These are phyloP conservation scores for Nitzschia sp. DNA, from an alignment of 108 stramenopile genomes.

Conservation along the genomic window DNA sequence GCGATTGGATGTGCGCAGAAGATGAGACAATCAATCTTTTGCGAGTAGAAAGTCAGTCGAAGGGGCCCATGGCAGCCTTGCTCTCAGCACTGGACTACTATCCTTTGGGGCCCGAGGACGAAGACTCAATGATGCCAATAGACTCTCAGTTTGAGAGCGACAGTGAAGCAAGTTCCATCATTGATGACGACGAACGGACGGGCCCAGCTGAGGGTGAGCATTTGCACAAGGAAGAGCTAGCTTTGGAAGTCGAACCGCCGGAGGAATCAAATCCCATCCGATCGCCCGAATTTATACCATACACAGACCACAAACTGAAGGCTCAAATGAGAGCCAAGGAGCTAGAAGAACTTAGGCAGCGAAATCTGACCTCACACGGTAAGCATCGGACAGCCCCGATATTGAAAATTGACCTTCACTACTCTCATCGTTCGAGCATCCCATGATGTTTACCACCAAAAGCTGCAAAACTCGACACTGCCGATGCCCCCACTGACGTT, in stretches of 20 bases:
- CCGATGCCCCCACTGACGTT: neutral
- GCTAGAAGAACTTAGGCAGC: neutral
- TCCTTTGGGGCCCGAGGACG: neutral
- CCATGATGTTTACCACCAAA: neutral
- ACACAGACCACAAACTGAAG: neutral
- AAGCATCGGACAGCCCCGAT: too few species aligned
- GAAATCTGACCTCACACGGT: conserved; percentile 1
- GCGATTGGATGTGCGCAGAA: conserved; percentile 8
- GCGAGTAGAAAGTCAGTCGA: neutral
- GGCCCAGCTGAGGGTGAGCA: neutral
- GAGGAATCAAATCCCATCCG: neutral
- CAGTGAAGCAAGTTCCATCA: neutral
- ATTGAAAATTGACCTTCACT: too few species aligned
- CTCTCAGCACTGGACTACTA: neutral
- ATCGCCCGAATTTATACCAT: conserved; percentile 1
- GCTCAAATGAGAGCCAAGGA: neutral
- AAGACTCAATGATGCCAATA: neutral
- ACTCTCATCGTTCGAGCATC: neutral
- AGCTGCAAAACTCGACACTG: conserved; percentile 6
- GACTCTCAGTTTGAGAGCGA: neutral
- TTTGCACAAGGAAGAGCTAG: neutral
- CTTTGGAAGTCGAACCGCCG: neutral
- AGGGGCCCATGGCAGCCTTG: neutral
- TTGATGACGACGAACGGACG: neutral
- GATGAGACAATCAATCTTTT: neutral